These are phyloP conservation scores for Phoma sp. DNA, from an alignment of 2,329 filamentous ascomycete species.

Conservation along the genomic window DNA sequence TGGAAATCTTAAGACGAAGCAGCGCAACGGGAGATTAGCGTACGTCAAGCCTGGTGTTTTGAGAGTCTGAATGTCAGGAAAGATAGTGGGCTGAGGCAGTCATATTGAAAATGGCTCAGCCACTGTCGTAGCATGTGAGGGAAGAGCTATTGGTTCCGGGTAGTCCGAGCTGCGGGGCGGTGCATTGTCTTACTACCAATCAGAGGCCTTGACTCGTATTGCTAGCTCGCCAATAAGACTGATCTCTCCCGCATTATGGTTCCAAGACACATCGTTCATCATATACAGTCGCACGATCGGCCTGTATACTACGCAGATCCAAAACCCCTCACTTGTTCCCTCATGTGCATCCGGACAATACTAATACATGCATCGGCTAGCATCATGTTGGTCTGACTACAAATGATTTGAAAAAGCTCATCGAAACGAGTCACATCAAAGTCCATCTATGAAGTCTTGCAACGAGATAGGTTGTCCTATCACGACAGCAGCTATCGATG, in stretches of 20 bases:
- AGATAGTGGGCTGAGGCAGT: slow-evolving; percentile 27
- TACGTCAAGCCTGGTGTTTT: neutral
- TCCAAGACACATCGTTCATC: too few species aligned
- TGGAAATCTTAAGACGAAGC: neutral
- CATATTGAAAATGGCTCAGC: slow-evolving; percentile 26
- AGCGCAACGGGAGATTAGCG: neutral
- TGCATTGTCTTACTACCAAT: slow-evolving; percentile 4
- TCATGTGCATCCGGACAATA: too few species aligned
- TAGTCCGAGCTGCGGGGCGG: slow-evolving; percentile 33
- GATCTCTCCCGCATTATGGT: too few species aligned
- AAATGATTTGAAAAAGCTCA: too few species aligned
- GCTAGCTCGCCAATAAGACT: neutral
- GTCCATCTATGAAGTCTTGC: too few species aligned
- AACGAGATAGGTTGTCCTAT: too few species aligned
- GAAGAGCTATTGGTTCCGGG: slow-evolving; percentile 28
- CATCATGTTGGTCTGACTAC: too few species aligned
- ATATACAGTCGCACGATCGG: neutral
- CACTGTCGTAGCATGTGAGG: slow-evolving; percentile 26
- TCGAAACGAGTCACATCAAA: too few species aligned
- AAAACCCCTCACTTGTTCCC: too few species aligned
- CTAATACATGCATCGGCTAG: too few species aligned
- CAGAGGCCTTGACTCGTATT: neutral
- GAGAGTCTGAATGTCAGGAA: neutral
- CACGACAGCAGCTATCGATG: too few species aligned
- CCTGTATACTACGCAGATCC: too few species aligned